phyloP scores from a whole-genome alignment of 768 basidiomycete genomes.

The Pleurotus platypus region DNA sequence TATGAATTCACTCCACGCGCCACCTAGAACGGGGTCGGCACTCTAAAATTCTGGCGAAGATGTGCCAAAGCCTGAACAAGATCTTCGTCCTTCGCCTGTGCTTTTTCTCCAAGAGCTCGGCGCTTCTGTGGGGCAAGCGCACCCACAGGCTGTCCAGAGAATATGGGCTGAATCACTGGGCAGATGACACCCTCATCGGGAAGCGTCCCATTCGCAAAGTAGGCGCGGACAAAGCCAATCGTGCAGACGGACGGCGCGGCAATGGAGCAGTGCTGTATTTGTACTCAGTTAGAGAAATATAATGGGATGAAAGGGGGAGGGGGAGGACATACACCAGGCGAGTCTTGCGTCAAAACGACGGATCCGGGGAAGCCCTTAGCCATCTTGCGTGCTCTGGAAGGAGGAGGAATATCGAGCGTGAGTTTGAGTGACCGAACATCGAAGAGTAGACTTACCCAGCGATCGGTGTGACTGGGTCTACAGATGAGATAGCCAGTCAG shows the following conservation, averaged over 20 bases:
- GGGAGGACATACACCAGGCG: constrained; percentile 29
- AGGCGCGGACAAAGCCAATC: constrained; percentile 26
- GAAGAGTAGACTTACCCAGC: not conserved
- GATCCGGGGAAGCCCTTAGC: constrained; percentile 32
- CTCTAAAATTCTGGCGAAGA: no score
- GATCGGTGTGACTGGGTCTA: constrained; percentile 18
- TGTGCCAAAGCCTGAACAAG: no score
- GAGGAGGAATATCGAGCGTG: not conserved
- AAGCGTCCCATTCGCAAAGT: constrained; percentile 36
- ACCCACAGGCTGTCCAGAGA: constrained; percentile 8
- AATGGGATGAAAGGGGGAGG: constrained; percentile 3
- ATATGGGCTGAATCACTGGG: constrained; percentile 24
- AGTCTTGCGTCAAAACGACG: constrained; percentile 38
- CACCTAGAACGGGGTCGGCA: no score
- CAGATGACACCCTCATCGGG: constrained; percentile 38
- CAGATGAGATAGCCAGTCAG: not conserved
- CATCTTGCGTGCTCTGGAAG: constrained; percentile 34
- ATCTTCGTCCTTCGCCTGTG: no score
- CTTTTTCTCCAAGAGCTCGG: no score
- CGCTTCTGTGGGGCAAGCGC: no score
- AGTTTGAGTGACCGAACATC: not conserved
- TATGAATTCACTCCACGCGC: no score
- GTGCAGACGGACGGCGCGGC: constrained; percentile 20
- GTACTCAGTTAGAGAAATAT: constrained; percentile 14
- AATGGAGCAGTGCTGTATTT: constrained; percentile 17